Percentiles rank a stretch among this genome's conserved stretches.
phyloP scores from a whole-genome alignment of 2,329 filamentous ascomycete species.

The Ophiosphaerella narmari region DNA sequence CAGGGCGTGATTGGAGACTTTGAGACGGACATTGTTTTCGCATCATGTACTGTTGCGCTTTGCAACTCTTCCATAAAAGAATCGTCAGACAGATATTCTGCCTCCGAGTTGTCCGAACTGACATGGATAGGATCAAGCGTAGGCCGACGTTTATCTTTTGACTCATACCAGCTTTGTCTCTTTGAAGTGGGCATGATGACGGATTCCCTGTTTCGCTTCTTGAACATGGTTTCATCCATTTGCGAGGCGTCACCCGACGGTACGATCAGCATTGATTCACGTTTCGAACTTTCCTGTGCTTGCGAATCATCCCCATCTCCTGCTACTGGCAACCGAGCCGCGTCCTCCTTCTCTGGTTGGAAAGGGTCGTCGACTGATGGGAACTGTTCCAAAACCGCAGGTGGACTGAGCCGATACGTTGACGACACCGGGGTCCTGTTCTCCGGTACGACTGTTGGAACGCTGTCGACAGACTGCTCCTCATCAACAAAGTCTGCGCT shows the following conservation, averaged over 20 bases:
- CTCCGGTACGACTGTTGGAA: conserved; percentile 43
- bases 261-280: conserved; percentile 39
- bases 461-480: conserved; percentile 39
- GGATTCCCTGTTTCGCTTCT: conserved; percentile 34
- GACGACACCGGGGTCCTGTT: conserved; percentile 29
- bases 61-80: conserved; percentile 84
- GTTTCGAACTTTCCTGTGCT: conserved; percentile 32
- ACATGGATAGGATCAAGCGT: conserved; percentile 47
- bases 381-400: conserved; percentile 7
- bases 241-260: conserved; percentile 22
- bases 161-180: conserved; percentile 32
- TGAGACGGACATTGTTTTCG: conserved; percentile 71
- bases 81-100: conserved; percentile 71
- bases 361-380: conserved; percentile 13
- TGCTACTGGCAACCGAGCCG: conserved; percentile 24
- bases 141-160: conserved; percentile 46
- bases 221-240: conserved; percentile 19
- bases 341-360: conserved; percentile 13
- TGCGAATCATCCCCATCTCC: conserved; percentile 14
- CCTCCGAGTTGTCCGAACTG: conserved; percentile 47
- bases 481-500: conserved; percentile 29
- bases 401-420: conserved; percentile 9
- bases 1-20: conserved; percentile 81
- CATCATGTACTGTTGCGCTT: conserved; percentile 79
- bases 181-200: conserved; percentile 30